phyloP scores from a whole-genome alignment of 768 basidiomycete species.

The Kondoa subrosea region DNA sequence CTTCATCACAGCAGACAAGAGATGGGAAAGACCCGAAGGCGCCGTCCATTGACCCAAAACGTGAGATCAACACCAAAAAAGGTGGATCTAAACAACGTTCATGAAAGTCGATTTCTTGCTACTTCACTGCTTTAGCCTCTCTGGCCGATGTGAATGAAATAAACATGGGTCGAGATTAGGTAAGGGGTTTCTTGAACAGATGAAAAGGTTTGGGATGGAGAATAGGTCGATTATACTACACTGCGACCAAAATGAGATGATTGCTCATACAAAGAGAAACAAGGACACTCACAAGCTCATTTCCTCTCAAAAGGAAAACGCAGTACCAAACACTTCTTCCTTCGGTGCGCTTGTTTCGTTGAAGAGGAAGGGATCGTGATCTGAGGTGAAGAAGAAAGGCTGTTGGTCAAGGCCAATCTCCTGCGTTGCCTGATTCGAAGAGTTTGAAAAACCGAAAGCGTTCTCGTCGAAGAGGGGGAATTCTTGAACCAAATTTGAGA shows the following conservation, averaged over 20 bases:
- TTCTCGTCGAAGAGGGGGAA: background rate
- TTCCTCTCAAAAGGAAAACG: background rate
- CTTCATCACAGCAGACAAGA: too few species aligned
- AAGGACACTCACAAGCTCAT: background rate
- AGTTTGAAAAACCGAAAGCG: background rate
- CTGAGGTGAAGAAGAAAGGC: background rate
- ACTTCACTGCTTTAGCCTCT: background rate
- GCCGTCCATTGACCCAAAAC: too few species aligned
- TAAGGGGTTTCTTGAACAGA: too few species aligned
- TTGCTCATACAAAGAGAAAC: background rate
- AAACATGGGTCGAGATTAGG: too few species aligned
- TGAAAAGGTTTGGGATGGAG: too few species aligned
- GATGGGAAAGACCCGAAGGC: too few species aligned
- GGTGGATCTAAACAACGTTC: background rate
- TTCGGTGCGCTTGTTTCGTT: background rate
- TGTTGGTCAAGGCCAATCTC: background rate
- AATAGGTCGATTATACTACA: too few species aligned
- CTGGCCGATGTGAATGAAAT: background rate
- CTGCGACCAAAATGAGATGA: background rate
- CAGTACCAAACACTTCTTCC: background rate
- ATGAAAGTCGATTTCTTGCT: background rate
- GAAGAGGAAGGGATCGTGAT: background rate
- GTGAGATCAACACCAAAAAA: background rate
- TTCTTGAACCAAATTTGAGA: background rate
- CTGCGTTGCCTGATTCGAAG: background rate